Evolutionary conservation across 140 eudicot species (phyloP).

Genomic region (Stevia rebaudiana): DNA sequence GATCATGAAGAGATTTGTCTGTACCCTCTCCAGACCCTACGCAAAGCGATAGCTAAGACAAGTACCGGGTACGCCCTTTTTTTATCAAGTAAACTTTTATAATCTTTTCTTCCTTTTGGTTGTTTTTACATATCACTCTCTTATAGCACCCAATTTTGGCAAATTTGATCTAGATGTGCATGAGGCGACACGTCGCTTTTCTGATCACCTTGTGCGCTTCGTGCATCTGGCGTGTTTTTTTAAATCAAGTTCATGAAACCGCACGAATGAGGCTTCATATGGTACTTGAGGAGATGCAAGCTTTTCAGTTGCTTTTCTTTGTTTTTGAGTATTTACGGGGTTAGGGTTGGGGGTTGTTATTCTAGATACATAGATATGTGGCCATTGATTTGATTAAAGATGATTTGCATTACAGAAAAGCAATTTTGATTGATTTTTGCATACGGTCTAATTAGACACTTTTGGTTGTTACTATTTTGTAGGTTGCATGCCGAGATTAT

Average conservation of each 20-base stretch:
- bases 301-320: neutral
- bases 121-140: too few species aligned
- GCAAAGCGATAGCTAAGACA: too few species aligned
- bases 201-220: neutral
- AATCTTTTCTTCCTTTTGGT: too few species aligned
- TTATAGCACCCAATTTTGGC: too few species aligned
- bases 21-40: too few species aligned
- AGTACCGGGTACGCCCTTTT: too few species aligned
- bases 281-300: neutral
- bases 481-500: constrained; percentile 95
- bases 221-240: too few species aligned
- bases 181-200: neutral
- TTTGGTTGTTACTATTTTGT: constrained; percentile 10
- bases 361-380: neutral
- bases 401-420: neutral
- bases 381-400: neutral
- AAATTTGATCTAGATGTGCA: neutral
- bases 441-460: neutral
- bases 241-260: neutral
- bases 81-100: too few species aligned
- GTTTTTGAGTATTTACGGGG: neutral
- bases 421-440: neutral
- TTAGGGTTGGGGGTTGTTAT: neutral
- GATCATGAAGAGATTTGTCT: too few species aligned
- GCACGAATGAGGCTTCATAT: neutral